Conservation (phyloP, 148 eudicot species). For the Dianthus caryophyllus region DNA sequence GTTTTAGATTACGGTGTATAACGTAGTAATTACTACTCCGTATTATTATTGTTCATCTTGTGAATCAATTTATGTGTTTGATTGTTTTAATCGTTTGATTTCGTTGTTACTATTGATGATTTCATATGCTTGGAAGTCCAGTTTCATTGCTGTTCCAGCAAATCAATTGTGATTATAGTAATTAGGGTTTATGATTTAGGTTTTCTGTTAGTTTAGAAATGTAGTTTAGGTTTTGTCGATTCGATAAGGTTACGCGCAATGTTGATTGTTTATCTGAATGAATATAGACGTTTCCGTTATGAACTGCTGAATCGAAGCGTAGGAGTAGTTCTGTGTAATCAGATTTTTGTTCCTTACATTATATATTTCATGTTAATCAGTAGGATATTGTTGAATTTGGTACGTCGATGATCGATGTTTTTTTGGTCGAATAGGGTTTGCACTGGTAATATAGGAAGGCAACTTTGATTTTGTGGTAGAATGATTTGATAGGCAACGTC, state of each 20-base stretch:
- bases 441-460: not conserved
- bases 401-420: not conserved
- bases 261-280: not conserved
- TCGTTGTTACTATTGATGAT: too few species aligned
- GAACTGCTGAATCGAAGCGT: not conserved
- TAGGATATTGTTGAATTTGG: not conserved
- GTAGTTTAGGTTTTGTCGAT: not conserved
- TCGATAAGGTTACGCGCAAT: not conserved
- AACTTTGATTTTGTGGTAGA: not conserved
- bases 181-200: not conserved
- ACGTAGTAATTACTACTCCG: too few species aligned
- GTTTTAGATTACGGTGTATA: too few species aligned
- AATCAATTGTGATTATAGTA: not conserved
- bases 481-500: not conserved
- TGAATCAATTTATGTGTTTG: too few species aligned
- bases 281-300: not conserved
- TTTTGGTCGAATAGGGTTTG: not conserved
- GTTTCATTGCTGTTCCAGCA: not conserved
- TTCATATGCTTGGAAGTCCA: not conserved
- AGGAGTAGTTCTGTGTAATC: not conserved
- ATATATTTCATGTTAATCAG: not conserved
- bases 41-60: too few species aligned
- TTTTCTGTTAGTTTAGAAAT: not conserved
- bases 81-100: too few species aligned
- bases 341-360: not conserved